Base-by-base conservation (phyloP, 495 filamentous ascomycete species). In the Penicillium lagena region DNA sequence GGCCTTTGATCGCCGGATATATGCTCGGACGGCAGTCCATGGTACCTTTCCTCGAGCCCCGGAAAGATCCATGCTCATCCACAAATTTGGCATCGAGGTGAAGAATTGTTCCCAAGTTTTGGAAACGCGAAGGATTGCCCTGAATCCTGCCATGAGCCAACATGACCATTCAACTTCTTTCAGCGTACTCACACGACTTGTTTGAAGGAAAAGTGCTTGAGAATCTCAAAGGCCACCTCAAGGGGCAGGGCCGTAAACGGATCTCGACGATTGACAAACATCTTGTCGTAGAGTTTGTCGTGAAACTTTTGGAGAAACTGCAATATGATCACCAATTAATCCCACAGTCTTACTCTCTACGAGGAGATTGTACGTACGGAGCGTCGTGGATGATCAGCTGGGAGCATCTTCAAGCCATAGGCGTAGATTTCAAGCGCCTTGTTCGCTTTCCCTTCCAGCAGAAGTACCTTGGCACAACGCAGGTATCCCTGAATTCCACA, bases 401-500 rank as follows among this genome's bases (percentile, higher is more conserved):
- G 58, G 12, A 84, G 60, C 29, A 60, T 68, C 39, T 69, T 68
- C 33, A 84, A 54, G 6, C 75, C 83, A 56, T 78, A 79, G n/a
- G 67, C 60, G 51, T 86, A 86, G 1, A 85, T 66, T n/a, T 72
- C 64, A 12, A 77, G 49, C 4, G 83, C 83, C 29, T 72, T 69
- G 6, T 72, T 62, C 7, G 62, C 55, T 45, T 73, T 81, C 4
- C 70, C 70, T 50, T 77, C 69, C 36, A 81, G 60, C 12, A 79
- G 60, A 7, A 87, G 68, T 4, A 81, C 63, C 49, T 82, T 81
- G 7, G 72, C 83, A 14, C 76, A 72, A n/a, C 82, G 77, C 10
- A 86, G 61, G 61, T 86, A 85, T 15, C 83, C 83, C 76, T 80
- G 30, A 7, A 0, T 12, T 39, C 35, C 6, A 47, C 40, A 34